Evolutionary conservation across 2,329 filamentous ascomycete genomes (phyloP).

Genomic region (Colletotrichum viniferum): DNA sequence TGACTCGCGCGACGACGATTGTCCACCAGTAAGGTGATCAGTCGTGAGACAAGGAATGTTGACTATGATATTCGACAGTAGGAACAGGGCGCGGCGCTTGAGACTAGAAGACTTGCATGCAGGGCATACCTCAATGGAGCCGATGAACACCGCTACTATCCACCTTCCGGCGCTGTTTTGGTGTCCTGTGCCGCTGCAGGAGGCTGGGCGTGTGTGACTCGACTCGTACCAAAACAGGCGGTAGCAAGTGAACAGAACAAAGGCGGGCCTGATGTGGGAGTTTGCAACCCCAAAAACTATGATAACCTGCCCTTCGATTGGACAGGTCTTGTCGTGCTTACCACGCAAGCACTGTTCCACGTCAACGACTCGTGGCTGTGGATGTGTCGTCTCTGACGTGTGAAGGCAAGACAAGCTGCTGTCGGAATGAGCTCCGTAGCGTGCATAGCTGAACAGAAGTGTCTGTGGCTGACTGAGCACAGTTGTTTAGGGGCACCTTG

Average conservation of each 20-base stretch:
- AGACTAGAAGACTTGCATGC: neutral
- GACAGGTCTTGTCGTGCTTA: conserved; percentile 10
- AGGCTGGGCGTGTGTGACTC: neutral
- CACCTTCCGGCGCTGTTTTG: neutral
- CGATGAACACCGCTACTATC: neutral
- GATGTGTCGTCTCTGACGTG: neutral
- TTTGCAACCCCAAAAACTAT: neutral
- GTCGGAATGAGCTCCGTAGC: neutral
- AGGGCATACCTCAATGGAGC: neutral
- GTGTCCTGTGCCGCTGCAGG: neutral
- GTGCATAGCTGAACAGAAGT: neutral
- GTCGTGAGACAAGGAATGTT: neutral
- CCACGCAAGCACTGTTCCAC: neutral
- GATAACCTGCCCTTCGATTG: neutral
- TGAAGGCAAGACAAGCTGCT: neutral
- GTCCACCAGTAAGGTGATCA: neutral
- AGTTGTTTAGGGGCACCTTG: neutral
- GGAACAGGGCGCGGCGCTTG: neutral
- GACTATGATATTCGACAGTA: neutral
- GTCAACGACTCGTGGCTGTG: neutral
- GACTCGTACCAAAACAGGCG: neutral
- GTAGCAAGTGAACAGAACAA: neutral
- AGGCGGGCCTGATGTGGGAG: neutral
- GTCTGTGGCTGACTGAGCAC: neutral
- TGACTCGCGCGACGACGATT: neutral